These are phyloP conservation scores for Microdochium bolleyi DNA, from an alignment of 2,329 filamentous ascomycete genomes.

Conservation along the genomic window DNA sequence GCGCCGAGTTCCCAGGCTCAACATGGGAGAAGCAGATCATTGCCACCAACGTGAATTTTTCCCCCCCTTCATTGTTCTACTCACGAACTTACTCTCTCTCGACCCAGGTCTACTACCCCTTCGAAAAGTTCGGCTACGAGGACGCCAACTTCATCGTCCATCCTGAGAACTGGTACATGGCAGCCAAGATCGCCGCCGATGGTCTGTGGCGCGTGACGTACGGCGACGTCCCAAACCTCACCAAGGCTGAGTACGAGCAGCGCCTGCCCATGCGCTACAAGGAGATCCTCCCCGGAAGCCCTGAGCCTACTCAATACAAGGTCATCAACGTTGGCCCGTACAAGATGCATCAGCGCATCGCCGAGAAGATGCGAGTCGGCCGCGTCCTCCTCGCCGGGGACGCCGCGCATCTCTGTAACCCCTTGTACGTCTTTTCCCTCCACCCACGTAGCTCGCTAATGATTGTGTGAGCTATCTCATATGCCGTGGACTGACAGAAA, in stretches of 20 bases:
- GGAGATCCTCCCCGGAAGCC: slow-evolving; percentile 39
- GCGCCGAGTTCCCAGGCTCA: slow-evolving; percentile 34
- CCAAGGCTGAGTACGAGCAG: slow-evolving; percentile 30
- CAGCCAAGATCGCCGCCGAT: slow-evolving; percentile 37
- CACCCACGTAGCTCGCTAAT: not conserved
- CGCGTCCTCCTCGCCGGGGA: slow-evolving; percentile 40
- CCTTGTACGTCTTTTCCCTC: slow-evolving; percentile 26
- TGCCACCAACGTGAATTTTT: slow-evolving; percentile 35
- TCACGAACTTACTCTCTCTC: not conserved
- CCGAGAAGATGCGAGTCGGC: slow-evolving; percentile 36
- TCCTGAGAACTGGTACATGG: slow-evolving; percentile 44
- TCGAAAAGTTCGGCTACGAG: slow-evolving; percentile 31
- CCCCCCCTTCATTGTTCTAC: not conserved
- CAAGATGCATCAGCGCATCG: slow-evolving; percentile 41
- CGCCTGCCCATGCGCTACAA: slow-evolving; percentile 37
- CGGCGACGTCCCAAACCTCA: slow-evolving; percentile 34
- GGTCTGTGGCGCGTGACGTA: slow-evolving; percentile 46
- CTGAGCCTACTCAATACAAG: slow-evolving; percentile 38
- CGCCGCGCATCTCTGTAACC: slow-evolving; percentile 44
- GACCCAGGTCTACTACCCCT: slow-evolving; percentile 29
- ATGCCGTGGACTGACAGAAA: not conserved
- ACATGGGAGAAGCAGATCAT: slow-evolving; percentile 42
- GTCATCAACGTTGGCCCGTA: slow-evolving; percentile 39
- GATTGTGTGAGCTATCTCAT: not conserved
- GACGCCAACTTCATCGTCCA: slow-evolving; percentile 44